Evolutionary conservation across 176 grass and related monocot species (phyloP), one percentile per base, ranked within the genome.

Genomic region (Olyra latifolia): DNA sequence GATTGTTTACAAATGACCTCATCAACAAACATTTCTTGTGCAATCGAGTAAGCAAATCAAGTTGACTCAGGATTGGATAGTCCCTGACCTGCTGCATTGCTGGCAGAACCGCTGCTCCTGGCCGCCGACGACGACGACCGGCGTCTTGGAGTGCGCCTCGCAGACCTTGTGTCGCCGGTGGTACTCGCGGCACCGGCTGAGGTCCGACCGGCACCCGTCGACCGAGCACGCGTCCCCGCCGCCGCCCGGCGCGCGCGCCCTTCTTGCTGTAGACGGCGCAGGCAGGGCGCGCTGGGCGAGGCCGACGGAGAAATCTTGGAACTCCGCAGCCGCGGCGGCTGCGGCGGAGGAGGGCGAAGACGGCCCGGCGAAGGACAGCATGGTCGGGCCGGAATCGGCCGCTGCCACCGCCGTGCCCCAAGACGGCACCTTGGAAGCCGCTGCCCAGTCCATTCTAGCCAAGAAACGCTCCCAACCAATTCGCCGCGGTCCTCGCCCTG

Each of bases 151-250:
- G 78, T 97, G 94, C 55, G 65, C 73, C 88, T 97, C 94, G 39
- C 94, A 97, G 38, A 97, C 91, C 88, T 87, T 97, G 57, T 97
- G 94, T 54, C 91, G 84, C 44, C 94, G 81, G 62, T 97, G 94
- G 84, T 97, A 97, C 53, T 93, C 94, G 15, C 94, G 85, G 82
- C 88, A 91, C 53, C 74, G 86, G 56, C 88, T 91, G 44, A 97
- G 87, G 84, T 97, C 94, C 1, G 94, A 87, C 24, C 74, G 48
- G 62, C 94, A 97, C 7, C 94, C 91, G 49, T 97, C 94, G 3
- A 93, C 91, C 48, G 81, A 85, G 83, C 94, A 97, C 4, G 72
- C 14, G 19, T 78, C 79, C 58, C 49, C 56, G 42, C 7, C 57
- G 47, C 68, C 32, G 71, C 70, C 65, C 6, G 77, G 58, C 19